Base-by-base conservation (phyloP, 495 filamentous ascomycete species). In the Aspergillus indologenus region DNA sequence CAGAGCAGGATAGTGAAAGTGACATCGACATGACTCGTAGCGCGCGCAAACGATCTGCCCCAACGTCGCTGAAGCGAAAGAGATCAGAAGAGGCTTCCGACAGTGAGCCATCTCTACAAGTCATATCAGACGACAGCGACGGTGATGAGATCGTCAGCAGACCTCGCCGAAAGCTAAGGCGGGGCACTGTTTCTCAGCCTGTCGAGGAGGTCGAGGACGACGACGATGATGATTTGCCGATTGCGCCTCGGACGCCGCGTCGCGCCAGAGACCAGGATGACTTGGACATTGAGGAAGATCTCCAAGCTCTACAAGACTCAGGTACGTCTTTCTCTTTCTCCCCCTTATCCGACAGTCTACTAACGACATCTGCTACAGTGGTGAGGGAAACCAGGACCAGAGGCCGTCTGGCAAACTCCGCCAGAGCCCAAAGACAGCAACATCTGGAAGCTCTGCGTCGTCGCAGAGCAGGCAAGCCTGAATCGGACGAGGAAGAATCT, bases 361-460 rank as follows among this genome's bases (percentile, higher is more conserved):
- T 63, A 47, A 65, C 57, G 0, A 45, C 31, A 17, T 43, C 45
- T 20, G 21, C 22, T 46, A 18, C 50, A 78, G 71, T 72, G 53
- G 62, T 78, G 21, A 74, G 72, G 57, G 60, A 70, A 24, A 74
- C 66, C 14, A 71, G 79, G 12, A 81, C 79, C 14, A 72, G 79
- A 22, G 77, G 74, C 8, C 62, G 61, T 20, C 44, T 66, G 11
- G 68, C 70, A 20, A 74, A 71, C 48, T 76, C 77, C 2, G 73
- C 78, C 23, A 71, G 78, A 55, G 72, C 74, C 20, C 72, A 73
- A 24, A 71, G 73, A 56, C 69, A 80, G 45, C 77, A 72, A 52
- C 71, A 76, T 21, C 62, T 86, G 24, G 83, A 87, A 60, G 66
- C 81, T 6, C 68, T 88, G 5, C 81, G 78, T 42, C 79, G 83